Percentiles rank a stretch among this genome's conserved stretches.
These are phyloP conservation scores for Rhizoctonia solani DNA, from an alignment of 1,284 basidiomycete species.

Conservation along the genomic window DNA sequence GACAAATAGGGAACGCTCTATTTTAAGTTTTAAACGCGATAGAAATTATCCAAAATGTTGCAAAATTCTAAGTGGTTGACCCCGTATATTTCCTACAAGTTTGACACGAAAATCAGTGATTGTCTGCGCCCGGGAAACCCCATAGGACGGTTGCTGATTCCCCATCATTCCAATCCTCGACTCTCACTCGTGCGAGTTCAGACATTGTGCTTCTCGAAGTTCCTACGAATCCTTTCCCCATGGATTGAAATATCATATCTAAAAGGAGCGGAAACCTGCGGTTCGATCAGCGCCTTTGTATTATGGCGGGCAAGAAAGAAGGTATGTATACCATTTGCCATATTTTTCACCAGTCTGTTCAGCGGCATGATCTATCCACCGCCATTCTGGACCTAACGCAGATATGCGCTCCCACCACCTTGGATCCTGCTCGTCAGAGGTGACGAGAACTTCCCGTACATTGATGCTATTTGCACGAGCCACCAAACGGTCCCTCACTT, in stretches of 20 bases:
- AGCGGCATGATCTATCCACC: slow-evolving; percentile 57
- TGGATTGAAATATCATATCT: slow-evolving; percentile 70
- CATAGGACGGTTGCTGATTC: slow-evolving; percentile 57
- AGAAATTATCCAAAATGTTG: neutral
- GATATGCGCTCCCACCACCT: slow-evolving; percentile 67
- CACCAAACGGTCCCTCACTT: slow-evolving; percentile 60
- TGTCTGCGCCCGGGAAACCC: slow-evolving; percentile 46
- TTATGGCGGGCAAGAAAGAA: neutral
- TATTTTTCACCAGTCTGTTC: slow-evolving; percentile 55
- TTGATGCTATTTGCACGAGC: slow-evolving; percentile 51
- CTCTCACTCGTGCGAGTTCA: slow-evolving; percentile 61
- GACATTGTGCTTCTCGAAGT: slow-evolving; percentile 72
- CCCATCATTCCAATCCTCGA: slow-evolving; percentile 66
- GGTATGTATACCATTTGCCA: slow-evolving; percentile 56
- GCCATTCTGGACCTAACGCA: slow-evolving; percentile 58
- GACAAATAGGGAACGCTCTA: neutral
- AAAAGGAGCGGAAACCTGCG: slow-evolving; percentile 67
- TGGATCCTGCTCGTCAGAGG: slow-evolving; percentile 67
- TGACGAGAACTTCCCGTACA: slow-evolving; percentile 65
- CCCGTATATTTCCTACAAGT: neutral
- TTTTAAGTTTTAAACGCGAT: neutral
- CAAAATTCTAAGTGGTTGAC: neutral
- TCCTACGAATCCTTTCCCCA: slow-evolving; percentile 67
- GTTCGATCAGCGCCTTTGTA: slow-evolving; percentile 41
- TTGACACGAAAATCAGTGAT: neutral